Evolutionary conservation across 345 rosid genomes (phyloP).

Genomic region (Eucalyptus caleyi): DNA sequence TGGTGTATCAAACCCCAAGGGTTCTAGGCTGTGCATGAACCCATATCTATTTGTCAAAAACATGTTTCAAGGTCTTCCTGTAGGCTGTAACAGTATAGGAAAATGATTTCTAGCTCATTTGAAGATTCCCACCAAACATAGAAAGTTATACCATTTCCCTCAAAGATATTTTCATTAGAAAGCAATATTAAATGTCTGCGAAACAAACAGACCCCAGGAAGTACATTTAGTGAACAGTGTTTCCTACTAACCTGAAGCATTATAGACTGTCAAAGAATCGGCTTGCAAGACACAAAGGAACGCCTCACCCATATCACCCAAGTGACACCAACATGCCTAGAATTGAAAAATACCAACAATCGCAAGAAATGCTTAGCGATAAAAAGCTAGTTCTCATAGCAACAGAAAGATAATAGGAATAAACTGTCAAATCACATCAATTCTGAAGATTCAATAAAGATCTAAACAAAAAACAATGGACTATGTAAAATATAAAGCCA

Average conservation of each 20-base stretch:
- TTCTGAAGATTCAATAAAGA: not conserved
- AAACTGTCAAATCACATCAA: not conserved
- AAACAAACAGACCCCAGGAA: not conserved
- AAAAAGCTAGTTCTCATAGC: not conserved
- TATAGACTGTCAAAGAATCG: conserved; percentile 64
- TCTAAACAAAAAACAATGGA: not conserved
- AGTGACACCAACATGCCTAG: conserved; percentile 88
- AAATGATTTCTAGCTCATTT: not conserved
- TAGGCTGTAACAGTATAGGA: not conserved
- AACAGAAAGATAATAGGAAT: not conserved
- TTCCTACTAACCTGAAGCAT: conserved; percentile 48
- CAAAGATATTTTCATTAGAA: not conserved
- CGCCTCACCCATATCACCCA: conserved; percentile 51
- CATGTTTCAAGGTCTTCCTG: not conserved
- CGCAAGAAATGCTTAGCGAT: not conserved
- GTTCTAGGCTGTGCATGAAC: not conserved
- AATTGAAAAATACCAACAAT: not conserved
- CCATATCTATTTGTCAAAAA: not conserved
- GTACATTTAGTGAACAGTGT: not conserved
- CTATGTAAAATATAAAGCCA: not conserved
- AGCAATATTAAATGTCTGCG: not conserved
- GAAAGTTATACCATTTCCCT: not conserved
- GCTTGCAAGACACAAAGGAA: conserved; percentile 64
- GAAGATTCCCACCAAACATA: not conserved
- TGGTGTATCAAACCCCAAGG: not conserved